phyloP scores from a whole-genome alignment of 768 basidiomycete species.

The Serpula lacrymans region DNA sequence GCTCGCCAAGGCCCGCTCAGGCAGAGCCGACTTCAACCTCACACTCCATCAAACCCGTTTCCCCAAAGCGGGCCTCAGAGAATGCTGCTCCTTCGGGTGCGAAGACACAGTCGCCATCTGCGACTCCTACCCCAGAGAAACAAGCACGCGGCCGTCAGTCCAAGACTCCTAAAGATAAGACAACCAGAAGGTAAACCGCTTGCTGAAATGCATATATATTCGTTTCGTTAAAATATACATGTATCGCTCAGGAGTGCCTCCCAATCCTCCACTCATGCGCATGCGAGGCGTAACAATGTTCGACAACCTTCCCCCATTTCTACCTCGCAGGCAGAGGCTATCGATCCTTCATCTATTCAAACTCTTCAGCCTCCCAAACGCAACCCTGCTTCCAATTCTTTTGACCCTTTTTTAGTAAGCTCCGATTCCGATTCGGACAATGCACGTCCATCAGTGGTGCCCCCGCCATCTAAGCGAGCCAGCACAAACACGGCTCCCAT shows the following conservation, averaged over 20 bases:
- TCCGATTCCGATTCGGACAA: slow-evolving; percentile 39
- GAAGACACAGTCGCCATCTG: slow-evolving; percentile 28
- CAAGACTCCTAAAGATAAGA: slow-evolving; percentile 43
- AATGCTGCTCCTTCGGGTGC: slow-evolving; percentile 28
- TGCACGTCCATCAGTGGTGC: slow-evolving; percentile 32
- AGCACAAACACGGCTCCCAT: slow-evolving; percentile 32
- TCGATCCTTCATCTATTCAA: slow-evolving; percentile 19
- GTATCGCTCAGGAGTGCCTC: slow-evolving; percentile 43
- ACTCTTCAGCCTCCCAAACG: slow-evolving; percentile 22
- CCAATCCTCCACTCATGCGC: slow-evolving; percentile 35
- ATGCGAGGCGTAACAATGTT: slow-evolving; percentile 45
- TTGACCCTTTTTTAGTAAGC: slow-evolving; percentile 50
- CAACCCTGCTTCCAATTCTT: slow-evolving; percentile 36
- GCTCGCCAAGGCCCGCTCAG: slow-evolving; percentile 22
- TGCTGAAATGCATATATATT: slow-evolving; percentile 5
- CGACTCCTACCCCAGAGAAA: slow-evolving; percentile 23
- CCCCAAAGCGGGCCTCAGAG: slow-evolving; percentile 22
- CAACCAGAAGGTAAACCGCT: slow-evolving; percentile 34
- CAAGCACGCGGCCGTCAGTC: slow-evolving; percentile 25
- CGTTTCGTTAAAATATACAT: not conserved
- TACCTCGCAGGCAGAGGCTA: slow-evolving; percentile 69
- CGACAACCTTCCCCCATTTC: slow-evolving; percentile 60
- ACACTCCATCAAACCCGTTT: slow-evolving; percentile 27
- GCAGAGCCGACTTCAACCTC: slow-evolving; percentile 25
- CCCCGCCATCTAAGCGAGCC: slow-evolving; percentile 14